Evolutionary conservation across 2,329 filamentous ascomycete genomes (phyloP).

Genomic region (Claviceps digitariae): DNA sequence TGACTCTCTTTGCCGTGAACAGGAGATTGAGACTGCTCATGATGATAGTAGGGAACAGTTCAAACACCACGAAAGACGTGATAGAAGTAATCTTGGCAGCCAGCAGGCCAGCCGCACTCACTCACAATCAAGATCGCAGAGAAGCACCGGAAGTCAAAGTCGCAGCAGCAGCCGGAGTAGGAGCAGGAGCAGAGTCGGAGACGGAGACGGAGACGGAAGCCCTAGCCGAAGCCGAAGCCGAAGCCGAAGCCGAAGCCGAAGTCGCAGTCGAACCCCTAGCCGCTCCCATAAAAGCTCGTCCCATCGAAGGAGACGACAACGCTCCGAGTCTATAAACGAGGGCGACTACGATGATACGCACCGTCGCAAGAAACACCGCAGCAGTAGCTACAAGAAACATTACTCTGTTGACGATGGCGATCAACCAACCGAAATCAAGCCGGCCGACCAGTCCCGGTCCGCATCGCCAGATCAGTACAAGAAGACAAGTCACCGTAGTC

Average conservation of each 20-base stretch:
- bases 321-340: conserved; percentile 36
- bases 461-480: conserved; percentile 47
- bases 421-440: conserved; percentile 26
- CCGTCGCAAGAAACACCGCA: conserved; percentile 37
- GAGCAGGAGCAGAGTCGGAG: not conserved
- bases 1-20: conserved; percentile 30
- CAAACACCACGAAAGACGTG: conserved; percentile 14
- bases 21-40: conserved; percentile 18
- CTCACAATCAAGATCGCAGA: conserved; percentile 22
- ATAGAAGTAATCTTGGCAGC: conserved; percentile 11
- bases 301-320: conserved; percentile 39
- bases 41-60: conserved; percentile 19
- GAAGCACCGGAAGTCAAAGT: conserved; percentile 16
- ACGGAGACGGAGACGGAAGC: conserved; percentile 14
- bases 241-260: conserved; percentile 11
- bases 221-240: conserved; percentile 6
- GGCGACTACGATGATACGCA: conserved; percentile 33
- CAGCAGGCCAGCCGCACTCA: conserved; percentile 9
- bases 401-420: conserved; percentile 31
- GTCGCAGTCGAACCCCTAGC: conserved; percentile 11
- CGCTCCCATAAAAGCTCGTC: conserved; percentile 31
- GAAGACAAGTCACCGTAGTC: conserved; percentile 45
- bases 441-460: conserved; percentile 47
- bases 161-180: conserved; percentile 15
- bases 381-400: conserved; percentile 20